These are phyloP conservation scores for Tulasnella sp. DNA, from an alignment of 768 basidiomycete genomes.

Conservation along the genomic window DNA sequence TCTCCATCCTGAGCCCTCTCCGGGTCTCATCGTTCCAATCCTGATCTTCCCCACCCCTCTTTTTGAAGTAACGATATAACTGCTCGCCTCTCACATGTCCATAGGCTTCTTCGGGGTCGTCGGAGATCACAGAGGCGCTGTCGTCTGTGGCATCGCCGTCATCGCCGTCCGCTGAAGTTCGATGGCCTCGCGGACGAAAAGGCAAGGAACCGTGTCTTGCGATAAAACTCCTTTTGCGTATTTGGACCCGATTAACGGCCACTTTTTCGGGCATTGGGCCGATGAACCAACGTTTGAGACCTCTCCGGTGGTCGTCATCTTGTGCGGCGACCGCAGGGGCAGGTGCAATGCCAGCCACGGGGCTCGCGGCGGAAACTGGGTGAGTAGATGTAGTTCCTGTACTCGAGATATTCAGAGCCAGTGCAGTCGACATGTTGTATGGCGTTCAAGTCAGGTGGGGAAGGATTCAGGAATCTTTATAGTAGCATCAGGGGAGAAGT, in stretches of 20 bases:
- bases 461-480: background rate
- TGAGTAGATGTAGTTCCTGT: conserved; percentile 8
- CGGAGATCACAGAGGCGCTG: background rate
- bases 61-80: conserved; percentile 1
- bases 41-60: conserved; percentile 3
- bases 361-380: background rate
- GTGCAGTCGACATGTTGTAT: no score
- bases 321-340: conserved; percentile 8
- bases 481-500: no score
- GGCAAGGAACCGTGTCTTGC: background rate
- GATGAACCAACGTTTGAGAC: conserved; percentile 46
- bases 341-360: conserved; percentile 2
- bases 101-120: background rate
- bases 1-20: background rate
- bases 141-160: conserved; percentile 29
- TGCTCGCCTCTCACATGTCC: background rate
- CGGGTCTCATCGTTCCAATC: conserved; percentile 3
- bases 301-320: conserved; percentile 22
- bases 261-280: conserved; percentile 65
- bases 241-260: conserved; percentile 27
- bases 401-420: conserved; percentile 7
- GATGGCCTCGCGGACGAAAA: background rate
- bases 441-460: no score
- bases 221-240: conserved; percentile 23
- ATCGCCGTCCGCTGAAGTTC: conserved; percentile 4